Evolutionary conservation across 2,329 filamentous ascomycete species (phyloP).

Genomic region (Magnaporthiopsis incrustans): DNA sequence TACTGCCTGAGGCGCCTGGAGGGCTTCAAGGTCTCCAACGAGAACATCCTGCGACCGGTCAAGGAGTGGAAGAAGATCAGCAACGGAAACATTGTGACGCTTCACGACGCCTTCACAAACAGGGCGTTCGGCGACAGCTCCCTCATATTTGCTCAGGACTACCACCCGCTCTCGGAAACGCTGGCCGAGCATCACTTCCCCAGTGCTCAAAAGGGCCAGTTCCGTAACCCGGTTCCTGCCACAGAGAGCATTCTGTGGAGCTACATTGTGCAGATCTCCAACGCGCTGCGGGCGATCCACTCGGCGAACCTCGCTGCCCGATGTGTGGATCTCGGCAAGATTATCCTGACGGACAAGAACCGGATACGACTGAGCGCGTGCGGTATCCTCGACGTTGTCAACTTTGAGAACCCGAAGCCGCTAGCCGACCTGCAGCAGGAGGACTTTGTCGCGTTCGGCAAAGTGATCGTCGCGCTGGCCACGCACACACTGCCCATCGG

Average conservation of each 20-base stretch:
- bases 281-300: constrained; percentile 81
- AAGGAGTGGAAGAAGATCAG: constrained; percentile 84
- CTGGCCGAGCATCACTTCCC: constrained; percentile 73
- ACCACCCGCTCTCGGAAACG: constrained; percentile 85
- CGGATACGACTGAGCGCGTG: constrained; percentile 83
- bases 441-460: constrained; percentile 78
- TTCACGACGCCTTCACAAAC: constrained; percentile 90
- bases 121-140: constrained; percentile 91
- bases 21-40: constrained; percentile 81
- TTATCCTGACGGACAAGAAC: constrained; percentile 84
- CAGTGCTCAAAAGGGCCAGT: constrained; percentile 25
- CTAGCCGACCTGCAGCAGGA: constrained; percentile 76
- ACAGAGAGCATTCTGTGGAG: constrained; percentile 74
- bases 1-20: constrained; percentile 84
- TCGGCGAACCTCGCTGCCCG: constrained; percentile 72
- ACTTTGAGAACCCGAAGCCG: constrained; percentile 63
- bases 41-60: constrained; percentile 77
- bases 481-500: constrained; percentile 52
- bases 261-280: constrained; percentile 87
- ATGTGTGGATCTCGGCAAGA: constrained; percentile 79
- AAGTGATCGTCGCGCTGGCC: constrained; percentile 74
- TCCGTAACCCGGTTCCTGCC: constrained; percentile 28
- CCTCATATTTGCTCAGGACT: constrained; percentile 87
- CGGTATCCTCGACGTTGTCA: constrained; percentile 80
- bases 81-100: constrained; percentile 73